These are phyloP conservation scores for Cantharellus anzutake DNA, from an alignment of 768 basidiomycete genomes.

Conservation along the genomic window DNA sequence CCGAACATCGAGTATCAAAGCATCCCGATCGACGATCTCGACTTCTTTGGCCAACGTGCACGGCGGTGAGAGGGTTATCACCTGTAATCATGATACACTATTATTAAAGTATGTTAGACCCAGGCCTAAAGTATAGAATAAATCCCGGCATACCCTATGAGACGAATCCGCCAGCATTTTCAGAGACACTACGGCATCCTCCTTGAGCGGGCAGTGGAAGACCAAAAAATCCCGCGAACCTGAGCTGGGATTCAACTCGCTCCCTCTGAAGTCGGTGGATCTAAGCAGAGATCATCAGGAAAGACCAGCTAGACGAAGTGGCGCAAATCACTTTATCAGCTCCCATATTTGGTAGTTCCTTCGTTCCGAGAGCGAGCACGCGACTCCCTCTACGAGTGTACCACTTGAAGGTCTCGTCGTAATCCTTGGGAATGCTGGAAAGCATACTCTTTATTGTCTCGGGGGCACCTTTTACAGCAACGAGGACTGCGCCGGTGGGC, in stretches of 20 bases:
- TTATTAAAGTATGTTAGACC: not conserved
- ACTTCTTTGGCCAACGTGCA: constrained; percentile 92
- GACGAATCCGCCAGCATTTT: constrained; percentile 94
- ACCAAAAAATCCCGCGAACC: constrained; percentile 94
- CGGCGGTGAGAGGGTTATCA: constrained; percentile 92
- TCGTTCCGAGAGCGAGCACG: constrained; percentile 79
- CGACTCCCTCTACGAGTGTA: constrained; percentile 86
- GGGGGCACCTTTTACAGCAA: constrained; percentile 86
- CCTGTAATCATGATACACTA: constrained; percentile 99
- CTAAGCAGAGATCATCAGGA: constrained; percentile 20
- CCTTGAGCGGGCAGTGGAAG: constrained; percentile 94
- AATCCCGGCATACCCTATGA: constrained; percentile 53
- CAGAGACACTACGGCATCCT: constrained; percentile 75
- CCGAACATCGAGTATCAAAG: constrained; percentile 74
- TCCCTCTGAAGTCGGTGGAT: constrained; percentile 79
- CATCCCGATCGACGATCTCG: constrained; percentile 92
- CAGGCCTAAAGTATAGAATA: not conserved
- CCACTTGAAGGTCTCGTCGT: constrained; percentile 91
- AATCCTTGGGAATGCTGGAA: constrained; percentile 44
- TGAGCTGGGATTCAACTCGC: constrained; percentile 54
- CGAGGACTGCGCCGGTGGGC: constrained; percentile 33
- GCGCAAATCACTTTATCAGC: constrained; percentile 38
- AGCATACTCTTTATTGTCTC: constrained; percentile 92
- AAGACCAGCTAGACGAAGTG: not conserved
- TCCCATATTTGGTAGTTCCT: constrained; percentile 54